Base-by-base conservation (phyloP, 257 asterid genomes). In the Fraxinus anomala region DNA sequence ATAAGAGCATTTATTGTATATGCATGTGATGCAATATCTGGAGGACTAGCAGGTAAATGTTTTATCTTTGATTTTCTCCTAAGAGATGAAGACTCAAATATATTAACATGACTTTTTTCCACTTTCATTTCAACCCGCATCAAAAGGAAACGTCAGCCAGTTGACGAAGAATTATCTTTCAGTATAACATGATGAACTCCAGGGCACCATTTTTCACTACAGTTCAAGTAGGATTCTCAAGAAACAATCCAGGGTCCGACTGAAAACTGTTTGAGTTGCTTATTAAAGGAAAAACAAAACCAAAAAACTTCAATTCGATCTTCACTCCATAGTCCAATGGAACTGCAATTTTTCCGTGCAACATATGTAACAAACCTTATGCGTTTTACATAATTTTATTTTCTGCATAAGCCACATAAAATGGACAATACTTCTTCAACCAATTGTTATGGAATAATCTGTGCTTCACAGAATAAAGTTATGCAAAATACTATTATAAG, bases 391-490 rank as follows among this genome's bases (percentile, higher is more conserved):
- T 23, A 16, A 21, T 61, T 21, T 61, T 61, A 61, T 61, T 21
- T 11, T 23, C 42, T 72, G 39, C 65, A 68, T 36, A 76, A 17
- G 34, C 59, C 75, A 40, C 33, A 56, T 68, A 61, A 63, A 34
- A 68, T 47, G 61, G 13, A 56, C 42, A 76, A 72, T 34, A 70
- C 24, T 51, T 61, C 4, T 61, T n/a, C 68, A 59, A 59, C 30
- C n/a, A 24, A 14, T 63, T 63, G 33, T 63, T 63, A 10, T 63
- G 34, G 12, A 23, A 26, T 63, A 26, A 63, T 63, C 19, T 23
- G 69, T 10, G 34, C 34, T 63, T 63, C 6, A 3, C 6, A 24
- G 9, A 6, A n/a, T 23, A 63, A 23, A 63, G 17, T 63, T 63
- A 10, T 63, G 34, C 36, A 63, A 23, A 63, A 13, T 26, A 2